Evolutionary conservation across 2,329 filamentous ascomycete species (phyloP).

Genomic region (Diplodia corticola): DNA sequence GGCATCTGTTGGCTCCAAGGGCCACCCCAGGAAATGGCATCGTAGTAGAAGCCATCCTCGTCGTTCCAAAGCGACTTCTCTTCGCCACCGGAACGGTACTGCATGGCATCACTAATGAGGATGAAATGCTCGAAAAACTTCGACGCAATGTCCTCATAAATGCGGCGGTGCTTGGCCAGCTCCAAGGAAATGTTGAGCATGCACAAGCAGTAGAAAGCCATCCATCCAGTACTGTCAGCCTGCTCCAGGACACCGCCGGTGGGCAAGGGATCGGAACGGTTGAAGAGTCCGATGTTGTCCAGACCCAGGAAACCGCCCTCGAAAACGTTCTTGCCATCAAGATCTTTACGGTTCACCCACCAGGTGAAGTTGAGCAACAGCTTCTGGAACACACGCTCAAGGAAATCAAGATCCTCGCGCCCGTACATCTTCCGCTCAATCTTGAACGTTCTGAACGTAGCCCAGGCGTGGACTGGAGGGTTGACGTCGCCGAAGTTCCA

Average conservation of each 20-base stretch:
- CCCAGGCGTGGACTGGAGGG: slow-evolving; percentile 94
- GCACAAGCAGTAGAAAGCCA: slow-evolving; percentile 94
- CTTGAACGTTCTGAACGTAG: slow-evolving; percentile 94
- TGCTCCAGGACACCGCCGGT: slow-evolving; percentile 93
- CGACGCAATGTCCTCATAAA: slow-evolving; percentile 93
- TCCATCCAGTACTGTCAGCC: slow-evolving; percentile 97
- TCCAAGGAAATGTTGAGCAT: slow-evolving; percentile 98
- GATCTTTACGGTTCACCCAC: slow-evolving; percentile 98
- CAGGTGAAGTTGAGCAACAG: slow-evolving; percentile 95
- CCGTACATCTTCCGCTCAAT: slow-evolving; percentile 98
- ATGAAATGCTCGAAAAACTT: slow-evolving; percentile 99
- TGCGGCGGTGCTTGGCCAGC: slow-evolving; percentile 89
- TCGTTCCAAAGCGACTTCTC: slow-evolving; percentile 95
- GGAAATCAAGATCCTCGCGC: slow-evolving; percentile 88
- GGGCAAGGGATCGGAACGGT: slow-evolving; percentile 89
- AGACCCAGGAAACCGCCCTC: slow-evolving; percentile 94
- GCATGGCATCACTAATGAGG: slow-evolving; percentile 96
- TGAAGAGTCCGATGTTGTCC: slow-evolving; percentile 97
- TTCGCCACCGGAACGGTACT: slow-evolving; percentile 64
- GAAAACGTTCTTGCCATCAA: slow-evolving; percentile 93
- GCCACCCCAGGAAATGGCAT: slow-evolving; percentile 94
- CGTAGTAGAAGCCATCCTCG: slow-evolving; percentile 96
- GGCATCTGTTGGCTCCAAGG: slow-evolving; percentile 92
- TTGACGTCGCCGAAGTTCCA: slow-evolving; percentile 99
- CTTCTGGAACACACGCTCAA: slow-evolving; percentile 96